Percentiles rank a stretch among this genome's conserved stretches.
Evolutionary conservation across 768 basidiomycete species (phyloP).

Genomic region (Nidula microcarpa): DNA sequence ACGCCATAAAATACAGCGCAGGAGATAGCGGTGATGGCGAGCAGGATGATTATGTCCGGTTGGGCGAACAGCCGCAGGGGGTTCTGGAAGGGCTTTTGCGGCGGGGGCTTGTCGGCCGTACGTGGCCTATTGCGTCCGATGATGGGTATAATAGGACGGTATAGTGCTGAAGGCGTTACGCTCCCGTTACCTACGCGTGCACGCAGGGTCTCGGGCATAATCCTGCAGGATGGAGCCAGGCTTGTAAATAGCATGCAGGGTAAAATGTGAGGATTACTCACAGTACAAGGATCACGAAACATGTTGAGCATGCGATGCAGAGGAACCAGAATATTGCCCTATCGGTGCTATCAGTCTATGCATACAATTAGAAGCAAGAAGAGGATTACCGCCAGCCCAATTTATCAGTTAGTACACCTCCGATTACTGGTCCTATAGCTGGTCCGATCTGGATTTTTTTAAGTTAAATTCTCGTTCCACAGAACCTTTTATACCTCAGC

Average conservation of each 20-base stretch:
- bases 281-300: constrained; percentile 47
- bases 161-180: constrained; percentile 43
- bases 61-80: constrained; percentile 54
- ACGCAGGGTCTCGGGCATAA: constrained; percentile 52
- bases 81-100: constrained; percentile 39
- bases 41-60: constrained; percentile 51
- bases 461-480: neutral
- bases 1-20: constrained; percentile 61
- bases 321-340: constrained; percentile 67
- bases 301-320: constrained; percentile 41
- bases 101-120: neutral
- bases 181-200: constrained; percentile 51
- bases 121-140: constrained; percentile 13
- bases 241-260: neutral
- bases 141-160: constrained; percentile 52
- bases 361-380: constrained; percentile 4
- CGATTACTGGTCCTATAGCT: constrained; percentile 54
- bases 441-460: constrained; percentile 49
- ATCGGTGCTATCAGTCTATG: neutral
- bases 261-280: constrained; percentile 19
- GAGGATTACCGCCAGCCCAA: constrained; percentile 61
- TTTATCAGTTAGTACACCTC: constrained; percentile 52
- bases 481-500: constrained; percentile 3
- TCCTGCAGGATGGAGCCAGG: constrained; percentile 32
- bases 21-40: constrained; percentile 47